A percentile compares a stretch with the other conserved stretches of the same genome.
These are phyloP conservation scores for Trametes cubensis DNA, from an alignment of 768 basidiomycete species.

Conservation along the genomic window DNA sequence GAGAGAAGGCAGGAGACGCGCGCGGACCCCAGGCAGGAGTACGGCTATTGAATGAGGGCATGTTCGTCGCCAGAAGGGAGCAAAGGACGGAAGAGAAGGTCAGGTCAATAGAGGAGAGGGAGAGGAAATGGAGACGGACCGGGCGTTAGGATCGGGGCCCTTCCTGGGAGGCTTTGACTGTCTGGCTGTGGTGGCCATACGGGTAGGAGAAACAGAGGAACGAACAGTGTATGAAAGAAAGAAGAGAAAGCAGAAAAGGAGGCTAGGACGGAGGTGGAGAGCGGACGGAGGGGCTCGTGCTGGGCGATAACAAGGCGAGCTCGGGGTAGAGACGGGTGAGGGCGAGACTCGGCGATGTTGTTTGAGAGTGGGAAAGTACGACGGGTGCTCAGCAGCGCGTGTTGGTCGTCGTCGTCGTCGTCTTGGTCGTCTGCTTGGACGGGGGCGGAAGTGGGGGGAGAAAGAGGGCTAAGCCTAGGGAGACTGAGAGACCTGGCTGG, in stretches of 20 bases:
- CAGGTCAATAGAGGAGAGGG: not conserved
- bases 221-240: conserved; percentile 15
- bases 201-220: conserved; percentile 1
- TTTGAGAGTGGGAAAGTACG: conserved; percentile 3
- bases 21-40: conserved; percentile 69
- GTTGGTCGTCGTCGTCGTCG: conserved; percentile 17
- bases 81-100: not conserved
- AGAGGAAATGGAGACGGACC: conserved; percentile 38
- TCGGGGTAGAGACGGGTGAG: conserved; percentile 12
- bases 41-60: conserved; percentile 34
- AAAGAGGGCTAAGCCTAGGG: not conserved
- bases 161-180: conserved; percentile 67
- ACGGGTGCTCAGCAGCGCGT: conserved; percentile 19
- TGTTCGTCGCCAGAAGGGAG: conserved; percentile 3
- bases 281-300: conserved; percentile 9
- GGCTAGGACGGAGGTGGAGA: conserved; percentile 20
- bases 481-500: not conserved
- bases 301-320: conserved; percentile 22
- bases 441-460: conserved; percentile 3
- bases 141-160: conserved; percentile 55
- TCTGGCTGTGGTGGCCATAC: conserved; percentile 67
- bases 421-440: conserved; percentile 11
- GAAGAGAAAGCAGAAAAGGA: conserved; percentile 35
- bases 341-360: conserved; percentile 10
- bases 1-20: conserved; percentile 72